Base-by-base conservation (phyloP, 2,329 filamentous ascomycete species). In the Colletotrichum sp. region DNA sequence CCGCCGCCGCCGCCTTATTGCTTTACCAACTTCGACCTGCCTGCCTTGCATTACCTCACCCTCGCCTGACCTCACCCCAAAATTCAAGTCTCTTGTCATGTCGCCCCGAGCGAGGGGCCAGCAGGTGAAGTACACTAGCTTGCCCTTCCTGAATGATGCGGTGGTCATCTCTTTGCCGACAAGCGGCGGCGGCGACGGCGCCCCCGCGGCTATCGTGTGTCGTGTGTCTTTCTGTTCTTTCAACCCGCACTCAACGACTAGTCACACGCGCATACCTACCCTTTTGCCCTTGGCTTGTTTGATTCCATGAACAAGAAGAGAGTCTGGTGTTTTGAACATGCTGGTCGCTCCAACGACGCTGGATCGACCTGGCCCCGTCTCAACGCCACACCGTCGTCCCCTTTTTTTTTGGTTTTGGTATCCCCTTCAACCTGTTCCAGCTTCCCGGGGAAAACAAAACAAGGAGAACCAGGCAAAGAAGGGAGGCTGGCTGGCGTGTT, bases 331-430 rank as follows among this genome's bases (percentile, higher is more conserved):
- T 76, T 76, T 52, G 44, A 36, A 59, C 8, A 69, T 69, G 21
- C 28, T 39, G 44, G 70, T 73, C 70, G 64, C 65, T 52, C 57
- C 44, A 65, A 76, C 70, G 57, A 76, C 73, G 64, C 73, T 49
- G 24, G 6, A 65, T 68, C 39, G 64, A 65, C 70, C 64, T 69
- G 73, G 44, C 32, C 34, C 65, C 49, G 64, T 63, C 34, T 49
- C 39, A 60, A 21, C 64, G 73, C 73, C 70, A 73, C 70, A 44
- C 59, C 28, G 36, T 69, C 63, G 62, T 64, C 55, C 63, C 69
- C 63, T 24, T 67, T 55, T 60, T 60, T 60, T 69, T 60, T 39
- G n/a, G 10, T 49, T 21, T 49, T 49, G n/a, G n/a, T 49, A 21
- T 24, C 32, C 30, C 55, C 28, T 34, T 30, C 26, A 49, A 64